Evolutionary conservation across 495 filamentous ascomycete genomes (phyloP).

Genomic region (Neohortaea acidophila): DNA sequence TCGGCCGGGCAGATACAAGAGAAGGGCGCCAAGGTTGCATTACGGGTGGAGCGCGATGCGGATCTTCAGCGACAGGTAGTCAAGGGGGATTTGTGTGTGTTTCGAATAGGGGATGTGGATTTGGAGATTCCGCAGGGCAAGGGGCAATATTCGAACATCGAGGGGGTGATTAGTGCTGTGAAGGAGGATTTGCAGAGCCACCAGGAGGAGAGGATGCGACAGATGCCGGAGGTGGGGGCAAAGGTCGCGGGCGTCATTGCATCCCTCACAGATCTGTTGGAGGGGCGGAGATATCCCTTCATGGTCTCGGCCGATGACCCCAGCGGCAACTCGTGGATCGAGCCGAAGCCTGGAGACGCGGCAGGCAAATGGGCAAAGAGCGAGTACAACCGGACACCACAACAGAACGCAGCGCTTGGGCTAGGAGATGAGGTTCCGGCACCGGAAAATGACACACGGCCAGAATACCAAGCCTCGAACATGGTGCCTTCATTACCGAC

Average conservation of each 20-base stretch:
- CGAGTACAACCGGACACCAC: constrained; percentile 65
- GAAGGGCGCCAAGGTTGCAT: constrained; percentile 62
- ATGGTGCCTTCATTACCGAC: constrained; percentile 25
- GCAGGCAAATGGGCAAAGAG: constrained; percentile 62
- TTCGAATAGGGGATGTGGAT: constrained; percentile 71
- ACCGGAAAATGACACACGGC: constrained; percentile 16
- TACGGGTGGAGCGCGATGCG: constrained; percentile 48
- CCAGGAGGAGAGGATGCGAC: constrained; percentile 57
- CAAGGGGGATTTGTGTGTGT: constrained; percentile 70
- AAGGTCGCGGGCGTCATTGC: constrained; percentile 60
- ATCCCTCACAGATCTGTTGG: constrained; percentile 55
- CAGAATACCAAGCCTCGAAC: constrained; percentile 20
- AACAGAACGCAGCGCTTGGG: constrained; percentile 72
- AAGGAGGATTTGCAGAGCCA: constrained; percentile 58
- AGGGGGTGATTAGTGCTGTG: constrained; percentile 66
- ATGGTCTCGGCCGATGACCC: constrained; percentile 72
- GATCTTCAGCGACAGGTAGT: constrained; percentile 80
- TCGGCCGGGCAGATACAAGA: constrained; percentile 81
- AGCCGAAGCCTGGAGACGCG: constrained; percentile 55
- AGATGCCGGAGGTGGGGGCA: constrained; percentile 55
- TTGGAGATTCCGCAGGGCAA: constrained; percentile 82
- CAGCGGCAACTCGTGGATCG: constrained; percentile 95
- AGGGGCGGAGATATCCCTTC: constrained; percentile 69
- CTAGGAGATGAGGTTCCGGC: constrained; percentile 34
- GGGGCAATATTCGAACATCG: constrained; percentile 79